phyloP scores from a whole-genome alignment of 2,329 filamentous ascomycete genomes.

The Trichoderma cornu-damae region DNA sequence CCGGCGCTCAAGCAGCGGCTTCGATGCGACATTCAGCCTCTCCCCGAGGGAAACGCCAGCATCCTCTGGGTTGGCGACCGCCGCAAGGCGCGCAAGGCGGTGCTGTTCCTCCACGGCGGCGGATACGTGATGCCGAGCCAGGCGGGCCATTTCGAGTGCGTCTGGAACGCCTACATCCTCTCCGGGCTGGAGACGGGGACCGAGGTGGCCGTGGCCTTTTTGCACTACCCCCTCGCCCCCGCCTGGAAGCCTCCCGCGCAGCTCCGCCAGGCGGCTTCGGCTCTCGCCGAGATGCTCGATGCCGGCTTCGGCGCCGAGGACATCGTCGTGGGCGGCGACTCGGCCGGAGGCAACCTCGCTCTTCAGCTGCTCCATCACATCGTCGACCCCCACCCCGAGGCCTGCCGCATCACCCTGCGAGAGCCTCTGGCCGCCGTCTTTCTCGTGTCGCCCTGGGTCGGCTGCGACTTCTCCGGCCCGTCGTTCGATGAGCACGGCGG shows the following conservation, averaged over 20 bases:
- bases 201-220: conserved; percentile 30
- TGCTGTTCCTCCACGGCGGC: conserved; percentile 31
- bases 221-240: conserved; percentile 35
- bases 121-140: conserved; percentile 25
- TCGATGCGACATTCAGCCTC: conserved; percentile 21
- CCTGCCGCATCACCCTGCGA: conserved; percentile 23
- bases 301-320: conserved; percentile 29
- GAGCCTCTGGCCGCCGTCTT: conserved; percentile 30
- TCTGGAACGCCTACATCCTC: conserved; percentile 27
- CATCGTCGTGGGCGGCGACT: conserved; percentile 36
- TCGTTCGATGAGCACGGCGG: conserved; percentile 28
- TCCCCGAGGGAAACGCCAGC: conserved; percentile 20
- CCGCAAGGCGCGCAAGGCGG: conserved; percentile 26
- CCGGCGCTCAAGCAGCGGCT: conserved; percentile 19
- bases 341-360: conserved; percentile 35
- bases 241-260: conserved; percentile 30
- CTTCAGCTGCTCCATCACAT: conserved; percentile 32
- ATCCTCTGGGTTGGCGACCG: conserved; percentile 30
- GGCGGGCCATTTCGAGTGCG: conserved; percentile 27
- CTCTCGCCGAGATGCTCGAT: conserved; percentile 29
- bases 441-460: conserved; percentile 33
- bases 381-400: conserved; percentile 28
- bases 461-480: conserved; percentile 18
- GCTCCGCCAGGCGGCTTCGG: conserved; percentile 31
- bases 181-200: conserved; percentile 20